phyloP scores from a whole-genome alignment of 768 basidiomycete genomes.

The Kwoniella dejecticola region DNA sequence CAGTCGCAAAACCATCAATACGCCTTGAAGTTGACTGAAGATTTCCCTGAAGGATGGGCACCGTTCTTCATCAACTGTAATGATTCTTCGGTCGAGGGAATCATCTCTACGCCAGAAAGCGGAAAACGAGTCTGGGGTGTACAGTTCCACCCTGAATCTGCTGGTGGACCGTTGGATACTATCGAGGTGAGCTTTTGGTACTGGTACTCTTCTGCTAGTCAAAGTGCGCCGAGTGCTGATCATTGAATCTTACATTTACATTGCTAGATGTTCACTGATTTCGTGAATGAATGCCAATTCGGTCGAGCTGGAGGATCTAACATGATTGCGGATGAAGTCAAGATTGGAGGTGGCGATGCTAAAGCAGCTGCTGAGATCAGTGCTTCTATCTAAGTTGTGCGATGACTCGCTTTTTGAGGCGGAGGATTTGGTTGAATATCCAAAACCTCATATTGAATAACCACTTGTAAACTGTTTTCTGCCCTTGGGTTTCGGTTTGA shows the following conservation, averaged over 20 bases:
- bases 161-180: slow-evolving; percentile 96
- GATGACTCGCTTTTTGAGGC: not conserved
- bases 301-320: slow-evolving; percentile 23
- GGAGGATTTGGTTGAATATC: too few species aligned
- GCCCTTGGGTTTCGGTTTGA: too few species aligned
- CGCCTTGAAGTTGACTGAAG: slow-evolving; percentile 88
- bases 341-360: slow-evolving; percentile 34
- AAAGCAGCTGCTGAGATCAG: slow-evolving; percentile 26
- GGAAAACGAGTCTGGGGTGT: slow-evolving; percentile 96
- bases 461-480: too few species aligned
- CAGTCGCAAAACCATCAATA: slow-evolving; percentile 86
- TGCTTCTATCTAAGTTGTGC: not conserved
- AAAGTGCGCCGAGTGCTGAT: not conserved
- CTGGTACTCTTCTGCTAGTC: not conserved
- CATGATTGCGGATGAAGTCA: slow-evolving; percentile 48
- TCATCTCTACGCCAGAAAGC: slow-evolving; percentile 87
- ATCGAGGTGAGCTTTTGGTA: slow-evolving; percentile 70
- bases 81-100: slow-evolving; percentile 97
- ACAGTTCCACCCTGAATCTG: slow-evolving; percentile 98
- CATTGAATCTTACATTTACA: not conserved
- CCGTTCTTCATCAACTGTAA: slow-evolving; percentile 99
- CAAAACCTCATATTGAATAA: too few species aligned
- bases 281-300: slow-evolving; percentile 74
- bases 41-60: slow-evolving; percentile 96
- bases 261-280: slow-evolving; percentile 86